Evolutionary conservation across 1,284 basidiomycete genomes (phyloP).

Genomic region (Sutorius eximius): DNA sequence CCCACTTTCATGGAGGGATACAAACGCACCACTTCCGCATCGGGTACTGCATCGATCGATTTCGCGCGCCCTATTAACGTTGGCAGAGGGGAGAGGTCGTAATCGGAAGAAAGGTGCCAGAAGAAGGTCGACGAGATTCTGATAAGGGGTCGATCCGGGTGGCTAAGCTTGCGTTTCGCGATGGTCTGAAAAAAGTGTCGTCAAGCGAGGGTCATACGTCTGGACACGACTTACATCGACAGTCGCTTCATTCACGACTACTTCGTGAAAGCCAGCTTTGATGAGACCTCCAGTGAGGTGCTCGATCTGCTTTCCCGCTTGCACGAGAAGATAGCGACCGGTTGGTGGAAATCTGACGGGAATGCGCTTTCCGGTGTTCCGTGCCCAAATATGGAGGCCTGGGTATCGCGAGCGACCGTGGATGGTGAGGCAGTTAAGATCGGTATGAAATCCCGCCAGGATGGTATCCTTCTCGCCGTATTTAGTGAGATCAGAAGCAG

Average conservation of each 20-base stretch:
- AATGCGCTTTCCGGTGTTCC: slow-evolving; percentile 87
- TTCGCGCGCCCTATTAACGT: slow-evolving; percentile 49
- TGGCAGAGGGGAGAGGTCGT: slow-evolving; percentile 65
- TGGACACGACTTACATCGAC: slow-evolving; percentile 49
- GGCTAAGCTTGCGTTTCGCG: slow-evolving; percentile 53
- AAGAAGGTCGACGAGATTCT: slow-evolving; percentile 94
- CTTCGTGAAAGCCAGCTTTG: slow-evolving; percentile 91
- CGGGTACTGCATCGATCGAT: slow-evolving; percentile 39
- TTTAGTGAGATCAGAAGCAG: slow-evolving; percentile 81
- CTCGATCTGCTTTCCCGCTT: slow-evolving; percentile 92
- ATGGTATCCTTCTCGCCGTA: slow-evolving; percentile 79
- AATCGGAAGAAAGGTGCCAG: slow-evolving; percentile 89
- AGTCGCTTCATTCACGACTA: slow-evolving; percentile 82
- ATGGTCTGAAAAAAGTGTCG: slow-evolving; percentile 54
- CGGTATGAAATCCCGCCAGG: slow-evolving; percentile 88
- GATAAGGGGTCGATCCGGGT: slow-evolving; percentile 78
- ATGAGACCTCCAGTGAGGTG: slow-evolving; percentile 85
- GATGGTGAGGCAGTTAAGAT: slow-evolving; percentile 83
- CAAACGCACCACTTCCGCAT: slow-evolving; percentile 43
- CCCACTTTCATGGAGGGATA: slow-evolving; percentile 86
- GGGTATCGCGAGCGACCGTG: slow-evolving; percentile 88
- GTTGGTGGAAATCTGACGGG: slow-evolving; percentile 76
- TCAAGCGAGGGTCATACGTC: neutral
- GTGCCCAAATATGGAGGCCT: slow-evolving; percentile 86
- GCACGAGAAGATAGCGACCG: slow-evolving; percentile 74